These are phyloP conservation scores for Hypoxylon sp. DNA, from an alignment of 2,329 filamentous ascomycete species.

Conservation along the genomic window DNA sequence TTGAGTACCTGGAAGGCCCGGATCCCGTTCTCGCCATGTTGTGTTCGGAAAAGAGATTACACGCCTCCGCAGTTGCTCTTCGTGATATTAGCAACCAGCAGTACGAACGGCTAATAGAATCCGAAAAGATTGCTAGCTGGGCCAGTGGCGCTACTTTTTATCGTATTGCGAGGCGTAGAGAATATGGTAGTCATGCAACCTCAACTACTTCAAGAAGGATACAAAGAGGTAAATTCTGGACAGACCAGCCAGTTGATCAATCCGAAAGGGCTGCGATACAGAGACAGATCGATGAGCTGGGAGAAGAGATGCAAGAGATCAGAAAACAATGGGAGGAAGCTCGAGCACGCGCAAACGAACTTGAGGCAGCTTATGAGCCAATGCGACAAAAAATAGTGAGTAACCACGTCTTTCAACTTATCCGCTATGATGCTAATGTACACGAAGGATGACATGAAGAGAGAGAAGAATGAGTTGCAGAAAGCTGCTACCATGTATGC, in stretches of 20 bases:
- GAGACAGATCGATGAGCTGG: conserved; percentile 57
- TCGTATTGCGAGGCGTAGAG: conserved; percentile 72
- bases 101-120: conserved; percentile 69
- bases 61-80: conserved; percentile 72
- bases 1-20: conserved; percentile 83
- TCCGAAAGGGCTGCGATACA: conserved; percentile 70
- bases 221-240: conserved; percentile 73
- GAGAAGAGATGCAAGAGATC: conserved; percentile 48
- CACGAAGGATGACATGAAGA: conserved; percentile 58
- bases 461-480: conserved; percentile 74
- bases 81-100: conserved; percentile 71
- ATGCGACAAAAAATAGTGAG: conserved; percentile 58
- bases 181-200: conserved; percentile 79
- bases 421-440: conserved; percentile 32
- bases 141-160: conserved; percentile 73
- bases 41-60: conserved; percentile 75
- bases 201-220: conserved; percentile 74
- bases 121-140: conserved; percentile 70
- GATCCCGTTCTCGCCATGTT: conserved; percentile 87
- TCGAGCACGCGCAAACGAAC: conserved; percentile 49
- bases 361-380: conserved; percentile 52
- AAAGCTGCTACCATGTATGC: conserved; percentile 70
- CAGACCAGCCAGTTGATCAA: conserved; percentile 76
- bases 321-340: conserved; percentile 47
- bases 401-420: conserved; percentile 4